phyloP scores from a whole-genome alignment of 192 early-diverging fungal genomes.

The Globomyces pollinis-pini region DNA sequence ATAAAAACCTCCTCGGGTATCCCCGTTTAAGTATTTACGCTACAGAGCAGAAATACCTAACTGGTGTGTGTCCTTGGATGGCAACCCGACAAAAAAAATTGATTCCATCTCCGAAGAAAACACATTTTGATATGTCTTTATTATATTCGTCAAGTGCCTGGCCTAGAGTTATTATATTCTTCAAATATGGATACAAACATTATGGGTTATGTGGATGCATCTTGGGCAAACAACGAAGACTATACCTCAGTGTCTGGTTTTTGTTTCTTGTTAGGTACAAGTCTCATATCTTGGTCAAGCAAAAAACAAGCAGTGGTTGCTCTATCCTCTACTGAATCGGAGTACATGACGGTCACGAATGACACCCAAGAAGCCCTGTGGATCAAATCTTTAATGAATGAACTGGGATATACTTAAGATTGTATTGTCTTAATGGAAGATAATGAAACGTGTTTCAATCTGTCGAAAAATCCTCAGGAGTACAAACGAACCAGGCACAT shows the following conservation, averaged over 20 bases:
- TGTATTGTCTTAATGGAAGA: background rate
- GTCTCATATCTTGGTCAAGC: background rate
- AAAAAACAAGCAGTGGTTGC: background rate
- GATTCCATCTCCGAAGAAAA: background rate
- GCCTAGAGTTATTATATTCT: background rate
- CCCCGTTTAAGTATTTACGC: too few species aligned
- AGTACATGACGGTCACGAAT: background rate
- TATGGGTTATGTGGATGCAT: background rate
- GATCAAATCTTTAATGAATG: background rate
- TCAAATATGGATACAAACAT: background rate
- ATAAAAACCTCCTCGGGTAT: too few species aligned
- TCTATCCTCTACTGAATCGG: background rate
- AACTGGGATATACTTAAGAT: background rate
- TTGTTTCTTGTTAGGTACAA: background rate
- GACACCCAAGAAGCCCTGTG: conserved; percentile 1
- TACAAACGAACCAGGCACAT: conserved; percentile 30
- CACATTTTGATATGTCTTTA: background rate
- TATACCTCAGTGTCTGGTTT: background rate
- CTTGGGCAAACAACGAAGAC: background rate
- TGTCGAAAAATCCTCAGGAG: conserved; percentile 20
- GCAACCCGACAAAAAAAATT: too few species aligned
- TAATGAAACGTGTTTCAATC: conserved; percentile 2
- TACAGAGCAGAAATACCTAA: too few species aligned
- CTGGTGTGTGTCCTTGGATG: too few species aligned
- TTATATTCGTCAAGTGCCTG: background rate